Conservation (phyloP, 495 filamentous ascomycete genomes). For the Paragyromitra xinjiangensis region DNA sequence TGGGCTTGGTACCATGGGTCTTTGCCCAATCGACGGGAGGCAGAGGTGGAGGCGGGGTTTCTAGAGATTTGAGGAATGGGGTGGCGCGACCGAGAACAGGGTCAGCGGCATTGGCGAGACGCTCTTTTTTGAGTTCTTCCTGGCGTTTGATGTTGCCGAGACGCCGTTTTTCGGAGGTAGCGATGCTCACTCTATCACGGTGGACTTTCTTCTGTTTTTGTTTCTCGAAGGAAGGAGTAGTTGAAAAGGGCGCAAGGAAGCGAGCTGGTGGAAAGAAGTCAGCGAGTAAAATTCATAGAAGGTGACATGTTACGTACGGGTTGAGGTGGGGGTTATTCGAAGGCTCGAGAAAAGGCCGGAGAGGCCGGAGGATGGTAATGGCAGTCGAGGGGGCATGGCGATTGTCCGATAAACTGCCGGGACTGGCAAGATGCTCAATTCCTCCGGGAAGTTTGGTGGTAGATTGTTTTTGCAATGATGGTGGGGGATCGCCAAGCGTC, state of each 20-base stretch:
- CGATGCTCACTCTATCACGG: constrained; percentile 72
- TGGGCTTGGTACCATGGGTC: constrained; percentile 48
- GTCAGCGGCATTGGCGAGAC: constrained; percentile 71
- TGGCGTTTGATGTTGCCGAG: constrained; percentile 79
- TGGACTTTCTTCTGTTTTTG: constrained; percentile 63
- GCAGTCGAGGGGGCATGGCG: constrained; percentile 80
- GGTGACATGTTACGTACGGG: constrained; percentile 41
- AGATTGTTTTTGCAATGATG: not conserved
- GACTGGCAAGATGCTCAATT: constrained; percentile 24
- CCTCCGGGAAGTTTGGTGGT: not conserved
- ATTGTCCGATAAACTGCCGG: not conserved
- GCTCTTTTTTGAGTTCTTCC: constrained; percentile 69
- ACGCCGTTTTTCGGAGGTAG: constrained; percentile 79
- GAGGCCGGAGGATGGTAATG: constrained; percentile 69
- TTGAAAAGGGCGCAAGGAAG: constrained; percentile 59
- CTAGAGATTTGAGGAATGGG: constrained; percentile 83
- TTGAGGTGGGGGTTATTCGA: constrained; percentile 58
- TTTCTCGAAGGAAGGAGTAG: constrained; percentile 63
- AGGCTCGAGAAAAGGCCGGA: constrained; percentile 70
- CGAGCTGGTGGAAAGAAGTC: constrained; percentile 21
- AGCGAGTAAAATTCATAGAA: constrained; percentile 61
- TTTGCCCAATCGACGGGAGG: constrained; percentile 49
- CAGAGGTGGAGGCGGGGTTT: constrained; percentile 63
- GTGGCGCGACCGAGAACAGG: constrained; percentile 80
- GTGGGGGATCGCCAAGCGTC: not conserved